These are phyloP conservation scores for Hirschfeldia incana DNA, from an alignment of 345 rosid species.

Conservation along the genomic window DNA sequence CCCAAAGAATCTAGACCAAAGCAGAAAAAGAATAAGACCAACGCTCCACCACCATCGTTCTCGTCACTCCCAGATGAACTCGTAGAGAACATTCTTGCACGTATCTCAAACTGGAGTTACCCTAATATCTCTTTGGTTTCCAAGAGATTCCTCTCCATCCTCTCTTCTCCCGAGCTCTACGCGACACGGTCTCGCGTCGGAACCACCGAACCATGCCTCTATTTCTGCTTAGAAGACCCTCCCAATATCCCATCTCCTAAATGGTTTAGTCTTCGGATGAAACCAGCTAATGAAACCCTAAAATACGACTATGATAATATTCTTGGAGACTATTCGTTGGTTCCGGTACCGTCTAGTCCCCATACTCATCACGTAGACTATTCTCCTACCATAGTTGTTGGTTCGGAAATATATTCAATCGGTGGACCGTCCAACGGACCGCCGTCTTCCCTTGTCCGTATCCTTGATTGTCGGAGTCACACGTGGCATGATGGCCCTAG, in stretches of 20 bases:
- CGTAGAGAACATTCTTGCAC: slow-evolving; percentile 47
- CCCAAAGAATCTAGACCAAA: not conserved
- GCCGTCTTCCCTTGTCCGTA: not conserved
- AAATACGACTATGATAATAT: not conserved
- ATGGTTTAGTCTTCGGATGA: slow-evolving; percentile 11
- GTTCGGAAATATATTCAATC: slow-evolving; percentile 50
- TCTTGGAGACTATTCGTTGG: not conserved
- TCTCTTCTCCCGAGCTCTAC: slow-evolving; percentile 29
- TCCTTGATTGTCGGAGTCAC: not conserved
- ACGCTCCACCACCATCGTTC: not conserved
- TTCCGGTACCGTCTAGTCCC: not conserved
- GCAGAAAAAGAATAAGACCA: not conserved
- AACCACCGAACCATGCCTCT: not conserved
- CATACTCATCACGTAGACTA: not conserved
- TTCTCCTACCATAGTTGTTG: slow-evolving; percentile 45
- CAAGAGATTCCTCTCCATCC: slow-evolving; percentile 45
- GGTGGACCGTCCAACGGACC: slow-evolving; percentile 50
- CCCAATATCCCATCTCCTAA: not conserved
- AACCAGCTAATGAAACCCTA: not conserved
- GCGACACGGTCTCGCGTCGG: not conserved
- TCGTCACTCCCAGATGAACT: not conserved
- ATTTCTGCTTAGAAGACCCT: not conserved
- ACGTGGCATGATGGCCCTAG: not conserved
- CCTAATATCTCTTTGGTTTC: slow-evolving; percentile 64
- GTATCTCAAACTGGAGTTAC: slow-evolving; percentile 52